Base-by-base conservation (phyloP, 139 green algal genomes). In the Picochlorum sp. region DNA sequence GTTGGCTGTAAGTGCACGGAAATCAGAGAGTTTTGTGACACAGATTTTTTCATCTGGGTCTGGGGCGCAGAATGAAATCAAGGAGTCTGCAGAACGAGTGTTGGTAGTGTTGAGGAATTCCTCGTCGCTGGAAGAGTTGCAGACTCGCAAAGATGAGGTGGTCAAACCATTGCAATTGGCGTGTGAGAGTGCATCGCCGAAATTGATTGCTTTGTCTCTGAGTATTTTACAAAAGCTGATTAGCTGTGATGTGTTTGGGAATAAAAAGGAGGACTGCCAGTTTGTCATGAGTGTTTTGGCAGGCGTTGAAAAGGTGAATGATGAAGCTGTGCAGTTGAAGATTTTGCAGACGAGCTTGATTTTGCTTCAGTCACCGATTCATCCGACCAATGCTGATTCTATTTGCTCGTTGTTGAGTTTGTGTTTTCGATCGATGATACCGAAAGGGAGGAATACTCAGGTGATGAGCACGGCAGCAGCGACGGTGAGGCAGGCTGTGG, bases 301-400 rank as follows among this genome's bases (percentile, higher is more conserved):
- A 7, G 63, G 54, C 11, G 77, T 89, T 13, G 84, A 88, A 59
- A 76, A 70, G 30, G 71, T 77, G 57, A 51, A 49, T 10, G 88
- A 95, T 55, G 86, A 95, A 28, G 68, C 52, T 21, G 88, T 89
- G 24, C 80, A 91, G 73, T 79, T 95, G 0, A 95, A 94, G 62
- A 76, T 82, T 50, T 77, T 95, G 70, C 88, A 94, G 68, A 89
- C 84, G 10, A 73, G 80, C 1, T 71, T 95, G 9, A 90, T 85
- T 7, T 66, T 95, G 24, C 78, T 95, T 63, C 87, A 95, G 73
- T 88, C 79, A 13, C 60, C 70, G 9, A 57, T 75, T 34, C 78
- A 85, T 23, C 77, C 81, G 5, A 49, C 67, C n/a, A 77, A 70
- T 21, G 72, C 80, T 73, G 80, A 85, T 6, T 63, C 63, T 18